Evolutionary conservation across 1,139 yeast species (phyloP).

Genomic region (Yamadazyma sp.): DNA sequence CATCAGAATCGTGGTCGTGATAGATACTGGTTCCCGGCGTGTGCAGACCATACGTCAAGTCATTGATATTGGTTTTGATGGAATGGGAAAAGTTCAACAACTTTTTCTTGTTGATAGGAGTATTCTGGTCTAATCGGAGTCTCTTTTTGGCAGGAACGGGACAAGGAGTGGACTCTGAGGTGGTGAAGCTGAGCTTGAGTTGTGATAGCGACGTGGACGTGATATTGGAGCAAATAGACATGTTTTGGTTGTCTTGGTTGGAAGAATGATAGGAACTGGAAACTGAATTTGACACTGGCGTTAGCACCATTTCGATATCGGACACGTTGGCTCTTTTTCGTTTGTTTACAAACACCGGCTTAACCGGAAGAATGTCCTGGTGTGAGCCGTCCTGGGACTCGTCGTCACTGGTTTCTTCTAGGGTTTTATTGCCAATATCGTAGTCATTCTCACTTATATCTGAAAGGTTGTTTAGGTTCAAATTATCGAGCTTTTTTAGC

Average conservation of each 20-base stretch:
- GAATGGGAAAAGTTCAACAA: slow-evolving; percentile 28
- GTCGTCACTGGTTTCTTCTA: slow-evolving; percentile 7
- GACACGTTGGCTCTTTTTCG: slow-evolving; percentile 17
- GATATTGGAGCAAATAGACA: slow-evolving; percentile 16
- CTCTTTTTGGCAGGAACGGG: slow-evolving; percentile 34
- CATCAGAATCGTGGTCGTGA: slow-evolving; percentile 2
- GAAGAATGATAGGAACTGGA: slow-evolving; percentile 3
- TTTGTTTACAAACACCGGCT: slow-evolving; percentile 13
- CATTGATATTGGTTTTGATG: slow-evolving; percentile 21
- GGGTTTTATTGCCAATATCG: slow-evolving; percentile 20
- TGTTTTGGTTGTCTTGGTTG: slow-evolving; percentile 4
- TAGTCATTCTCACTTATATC: slow-evolving; percentile 15
- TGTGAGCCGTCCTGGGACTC: neutral
- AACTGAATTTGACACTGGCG: slow-evolving; percentile 16
- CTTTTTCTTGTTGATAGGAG: slow-evolving; percentile 17
- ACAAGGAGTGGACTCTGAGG: slow-evolving; percentile 36
- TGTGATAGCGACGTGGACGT: slow-evolving; percentile 15
- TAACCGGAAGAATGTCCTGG: slow-evolving; percentile 2
- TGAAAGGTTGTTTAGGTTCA: slow-evolving; percentile 24
- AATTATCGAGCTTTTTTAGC: slow-evolving; percentile 29
- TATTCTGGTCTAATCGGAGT: slow-evolving; percentile 20
- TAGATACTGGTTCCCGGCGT: neutral
- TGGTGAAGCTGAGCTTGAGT: slow-evolving; percentile 26
- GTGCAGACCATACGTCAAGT: slow-evolving; percentile 6
- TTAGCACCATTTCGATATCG: slow-evolving; percentile 20